A percentile compares a stretch with the other conserved stretches of the same genome.
phyloP scores from a whole-genome alignment of 345 rosid species.

The Camelina sativa region DNA sequence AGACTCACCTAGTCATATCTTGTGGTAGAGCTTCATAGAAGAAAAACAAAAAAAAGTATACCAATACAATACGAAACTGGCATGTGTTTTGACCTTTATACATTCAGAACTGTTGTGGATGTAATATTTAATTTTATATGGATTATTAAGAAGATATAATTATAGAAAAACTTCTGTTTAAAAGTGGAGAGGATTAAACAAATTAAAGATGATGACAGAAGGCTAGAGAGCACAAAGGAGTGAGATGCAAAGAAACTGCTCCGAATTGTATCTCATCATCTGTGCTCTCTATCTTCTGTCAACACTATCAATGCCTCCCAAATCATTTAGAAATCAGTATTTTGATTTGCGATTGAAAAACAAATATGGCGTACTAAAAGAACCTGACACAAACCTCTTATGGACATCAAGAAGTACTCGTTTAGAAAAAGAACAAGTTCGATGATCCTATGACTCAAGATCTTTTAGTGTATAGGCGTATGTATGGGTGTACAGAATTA shows the following conservation, averaged over 20 bases:
- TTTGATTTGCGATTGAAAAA: not conserved
- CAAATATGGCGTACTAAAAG: not conserved
- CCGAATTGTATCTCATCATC: constrained; percentile 51
- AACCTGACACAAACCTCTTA: constrained; percentile 3
- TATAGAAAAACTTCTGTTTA: too few species aligned
- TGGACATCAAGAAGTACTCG: constrained; percentile 12
- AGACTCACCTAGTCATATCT: not conserved
- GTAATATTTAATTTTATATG: not conserved
- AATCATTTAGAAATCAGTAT: not conserved
- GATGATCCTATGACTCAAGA: not conserved
- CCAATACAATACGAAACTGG: not conserved
- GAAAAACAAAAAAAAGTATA: not conserved
- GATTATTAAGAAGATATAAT: not conserved
- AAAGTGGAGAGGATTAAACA: not conserved
- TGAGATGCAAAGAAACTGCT: constrained; percentile 49
- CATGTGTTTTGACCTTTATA: not conserved
- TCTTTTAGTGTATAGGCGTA: not conserved
- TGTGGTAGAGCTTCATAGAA: not conserved
- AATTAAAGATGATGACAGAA: constrained; percentile 72
- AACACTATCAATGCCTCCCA: constrained; percentile 44
- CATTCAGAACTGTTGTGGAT: not conserved
- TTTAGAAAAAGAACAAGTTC: not conserved
- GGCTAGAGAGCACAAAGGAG: constrained; percentile 83
- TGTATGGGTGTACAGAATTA: not conserved
- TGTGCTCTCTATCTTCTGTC: constrained; percentile 98